phyloP scores from a whole-genome alignment of 371 early-diverging fungal species.

The Saksenaea oblongispora region DNA sequence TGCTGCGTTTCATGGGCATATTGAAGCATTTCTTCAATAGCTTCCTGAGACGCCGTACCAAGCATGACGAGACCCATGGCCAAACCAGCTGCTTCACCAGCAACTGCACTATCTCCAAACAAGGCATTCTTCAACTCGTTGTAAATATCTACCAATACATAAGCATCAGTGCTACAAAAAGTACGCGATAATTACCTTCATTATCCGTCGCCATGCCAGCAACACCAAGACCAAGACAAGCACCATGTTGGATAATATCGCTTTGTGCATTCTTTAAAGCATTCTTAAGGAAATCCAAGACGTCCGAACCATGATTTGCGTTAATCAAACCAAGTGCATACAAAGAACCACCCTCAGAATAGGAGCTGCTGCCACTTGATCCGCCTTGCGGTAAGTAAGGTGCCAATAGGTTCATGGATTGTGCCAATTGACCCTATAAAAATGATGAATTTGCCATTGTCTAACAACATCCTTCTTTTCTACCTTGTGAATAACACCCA shows the following conservation, averaged over 20 bases:
- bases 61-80: conserved; percentile 98
- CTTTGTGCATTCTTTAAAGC: conserved; percentile 79
- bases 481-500: conserved; percentile 98
- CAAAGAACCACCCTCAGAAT: conserved; percentile 97
- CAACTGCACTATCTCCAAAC: conserved; percentile 93
- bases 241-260: conserved; percentile 97
- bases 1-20: conserved; percentile 97
- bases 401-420: conserved; percentile 79
- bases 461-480: conserved; percentile 6
- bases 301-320: conserved; percentile 87
- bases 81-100: conserved; percentile 97
- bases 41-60: conserved; percentile 83
- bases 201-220: conserved; percentile 96
- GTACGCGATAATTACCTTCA: conserved; percentile 49
- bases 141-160: conserved; percentile 62
- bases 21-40: conserved; percentile 92
- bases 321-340: conserved; percentile 98
- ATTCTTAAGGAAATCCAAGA: conserved; percentile 80
- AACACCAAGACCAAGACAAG: conserved; percentile 96
- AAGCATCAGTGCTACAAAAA: conserved; percentile 2
- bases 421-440: conserved; percentile 82
- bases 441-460: not conserved
- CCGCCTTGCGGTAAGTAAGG: conserved; percentile 96
- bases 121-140: conserved; percentile 86
- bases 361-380: conserved; percentile 73